phyloP scores from a whole-genome alignment of 176 grass and related monocot species.

The Oryza longistaminata region DNA sequence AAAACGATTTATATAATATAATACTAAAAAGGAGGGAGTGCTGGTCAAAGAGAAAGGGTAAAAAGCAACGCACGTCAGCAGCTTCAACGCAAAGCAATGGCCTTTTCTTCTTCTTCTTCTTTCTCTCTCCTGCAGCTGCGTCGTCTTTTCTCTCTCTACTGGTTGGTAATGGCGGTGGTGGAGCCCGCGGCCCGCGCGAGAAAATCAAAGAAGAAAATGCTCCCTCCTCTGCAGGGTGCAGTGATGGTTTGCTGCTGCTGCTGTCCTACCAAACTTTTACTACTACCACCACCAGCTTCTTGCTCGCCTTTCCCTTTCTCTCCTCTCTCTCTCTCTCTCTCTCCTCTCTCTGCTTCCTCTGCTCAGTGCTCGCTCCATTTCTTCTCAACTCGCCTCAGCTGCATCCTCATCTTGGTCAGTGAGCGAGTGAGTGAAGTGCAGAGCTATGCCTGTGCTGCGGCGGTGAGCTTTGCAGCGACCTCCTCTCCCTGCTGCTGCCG shows the following conservation, averaged over 20 bases:
- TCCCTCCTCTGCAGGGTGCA: background rate
- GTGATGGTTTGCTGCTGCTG: constrained; percentile 24
- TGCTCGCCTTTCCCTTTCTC: constrained; percentile 42
- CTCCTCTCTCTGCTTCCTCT: background rate
- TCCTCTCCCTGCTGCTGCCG: background rate
- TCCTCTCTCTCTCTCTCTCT: no score
- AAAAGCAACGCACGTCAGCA: background rate
- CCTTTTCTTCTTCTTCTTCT: background rate
- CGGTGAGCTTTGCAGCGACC: background rate
- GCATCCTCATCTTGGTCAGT: background rate
- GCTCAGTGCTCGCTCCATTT: background rate
- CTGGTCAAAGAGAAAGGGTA: no score
- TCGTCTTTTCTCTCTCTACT: background rate
- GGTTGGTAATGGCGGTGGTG: background rate
- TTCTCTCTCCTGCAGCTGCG: background rate
- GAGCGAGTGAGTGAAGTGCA: no score
- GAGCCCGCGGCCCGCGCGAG: constrained; percentile 12
- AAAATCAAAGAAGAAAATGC: background rate
- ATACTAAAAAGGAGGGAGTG: no score
- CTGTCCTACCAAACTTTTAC: constrained; percentile 38
- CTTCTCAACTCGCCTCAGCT: background rate
- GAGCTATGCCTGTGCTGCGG: background rate
- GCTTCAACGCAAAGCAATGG: constrained; percentile 48
- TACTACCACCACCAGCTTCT: constrained; percentile 31
- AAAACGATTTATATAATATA: no score